Evolutionary conservation across 169 alveolate genomes (phyloP), one percentile per base, ranked within the genome.

Genomic region (Blepharisma undulans): DNA sequence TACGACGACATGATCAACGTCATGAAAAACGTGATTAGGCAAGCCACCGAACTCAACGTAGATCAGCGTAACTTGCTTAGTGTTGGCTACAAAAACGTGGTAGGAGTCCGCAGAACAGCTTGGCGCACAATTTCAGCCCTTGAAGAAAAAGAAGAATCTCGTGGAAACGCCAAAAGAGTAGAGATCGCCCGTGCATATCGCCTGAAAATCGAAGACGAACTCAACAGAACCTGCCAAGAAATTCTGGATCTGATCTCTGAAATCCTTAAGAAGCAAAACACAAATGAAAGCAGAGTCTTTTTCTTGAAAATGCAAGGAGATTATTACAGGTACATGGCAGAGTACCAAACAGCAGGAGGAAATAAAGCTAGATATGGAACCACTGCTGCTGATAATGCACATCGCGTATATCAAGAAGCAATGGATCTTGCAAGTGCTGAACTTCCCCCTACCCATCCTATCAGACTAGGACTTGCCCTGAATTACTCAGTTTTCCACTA

Each of bases 261-360:
- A 8, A 30, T 82, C 89, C 36, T 82, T 16, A 82, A 34, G 22
- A 82, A 82, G 36, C 27, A 59, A 82, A 82, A 82, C 22, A 12
- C 72, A 16, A 60, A 19, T n/a, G 99, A 99, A 95, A 96, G 99
- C 86, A 96, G 97, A 92, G 99, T 99, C 77, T 99, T 99, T 97
- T 99, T 98, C 97, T 97, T 96, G 92, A 99, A 99, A 97, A 99
- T 99, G 99, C 99, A 99, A 97, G 99, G 99, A 27, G 99, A 99
- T 95, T 99, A 99, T 95, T 98, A 98, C 96, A 60, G 91, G 16
- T 86, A 86, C n/a, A 71, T 86, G 91, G 89, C 91, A 12, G 91
- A 86, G 30, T 86, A 76, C 91, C 98, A 98, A 93, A 96, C 98
- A 82, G 98, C 99, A 71, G 99, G 99, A 96, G 98, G 98, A 97